Percentiles rank a stretch among this genome's conserved stretches.
phyloP scores from a whole-genome alignment of 2,329 filamentous ascomycete species.

The Ophiocordyceps camponoti-floridani region DNA sequence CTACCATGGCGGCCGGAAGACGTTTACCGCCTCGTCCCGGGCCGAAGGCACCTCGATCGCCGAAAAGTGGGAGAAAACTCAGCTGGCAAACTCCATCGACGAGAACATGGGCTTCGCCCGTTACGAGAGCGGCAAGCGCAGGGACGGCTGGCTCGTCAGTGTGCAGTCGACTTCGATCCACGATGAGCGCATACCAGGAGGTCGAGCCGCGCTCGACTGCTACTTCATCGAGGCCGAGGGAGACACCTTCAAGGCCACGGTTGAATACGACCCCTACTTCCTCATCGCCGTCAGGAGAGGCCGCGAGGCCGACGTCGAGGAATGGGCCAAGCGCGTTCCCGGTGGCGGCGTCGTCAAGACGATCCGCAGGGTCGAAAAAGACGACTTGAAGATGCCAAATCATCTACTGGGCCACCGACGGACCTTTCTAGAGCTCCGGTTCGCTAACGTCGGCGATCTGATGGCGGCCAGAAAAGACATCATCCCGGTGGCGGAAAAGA shows the following conservation, averaged over 20 bases:
- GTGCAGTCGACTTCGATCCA: conserved; percentile 80
- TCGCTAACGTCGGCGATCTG: conserved; percentile 74
- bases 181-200: conserved; percentile 68
- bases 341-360: conserved; percentile 69
- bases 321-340: conserved; percentile 69
- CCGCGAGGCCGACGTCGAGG: conserved; percentile 82
- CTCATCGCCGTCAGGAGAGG: conserved; percentile 78
- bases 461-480: conserved; percentile 71
- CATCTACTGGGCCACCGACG: conserved; percentile 81
- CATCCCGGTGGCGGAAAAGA: conserved; percentile 84
- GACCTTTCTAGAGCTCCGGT: conserved; percentile 73
- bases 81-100: conserved; percentile 76
- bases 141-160: conserved; percentile 86
- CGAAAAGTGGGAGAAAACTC: conserved; percentile 77
- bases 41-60: conserved; percentile 79
- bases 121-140: conserved; percentile 70
- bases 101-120: conserved; percentile 87
- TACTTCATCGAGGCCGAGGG: conserved; percentile 90
- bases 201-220: conserved; percentile 81
- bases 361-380: conserved; percentile 66
- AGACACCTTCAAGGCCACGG: conserved; percentile 82
- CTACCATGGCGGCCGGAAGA: conserved; percentile 52
- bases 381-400: conserved; percentile 89
- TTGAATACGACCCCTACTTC: conserved; percentile 96
- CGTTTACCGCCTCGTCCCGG: conserved; percentile 61